Evolutionary conservation across 257 asterid species (phyloP).

Genomic region (Solanum dulcamara): DNA sequence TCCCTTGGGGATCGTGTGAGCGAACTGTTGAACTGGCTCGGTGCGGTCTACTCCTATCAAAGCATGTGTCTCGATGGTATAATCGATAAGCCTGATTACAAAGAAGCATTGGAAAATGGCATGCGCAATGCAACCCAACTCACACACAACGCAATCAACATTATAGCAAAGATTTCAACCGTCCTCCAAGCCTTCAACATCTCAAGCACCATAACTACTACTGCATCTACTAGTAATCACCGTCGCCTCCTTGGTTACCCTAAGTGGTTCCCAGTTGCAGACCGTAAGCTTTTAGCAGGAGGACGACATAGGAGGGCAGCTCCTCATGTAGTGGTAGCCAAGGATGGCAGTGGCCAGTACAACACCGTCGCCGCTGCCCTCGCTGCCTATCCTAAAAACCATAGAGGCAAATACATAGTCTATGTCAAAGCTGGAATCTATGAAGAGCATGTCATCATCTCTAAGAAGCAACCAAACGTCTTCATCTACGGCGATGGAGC

Average conservation of each 20-base stretch:
- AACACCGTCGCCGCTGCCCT: conserved; percentile 40
- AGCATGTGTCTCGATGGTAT: conserved; percentile 36
- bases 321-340: conserved; percentile 53
- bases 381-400: conserved; percentile 35
- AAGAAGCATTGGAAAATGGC: conserved; percentile 25
- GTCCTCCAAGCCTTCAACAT: conserved; percentile 30
- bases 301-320: not conserved
- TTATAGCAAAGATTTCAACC: conserved; percentile 30
- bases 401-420: conserved; percentile 38
- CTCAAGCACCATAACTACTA: not conserved
- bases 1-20: conserved; percentile 24
- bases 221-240: not conserved
- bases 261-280: conserved; percentile 39
- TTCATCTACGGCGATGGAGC: conserved; percentile 78
- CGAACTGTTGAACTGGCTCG: conserved; percentile 51
- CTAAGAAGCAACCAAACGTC: conserved; percentile 34
- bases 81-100: conserved; percentile 33
- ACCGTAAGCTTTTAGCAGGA: conserved; percentile 37
- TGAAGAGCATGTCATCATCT: conserved; percentile 35
- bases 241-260: conserved; percentile 35
- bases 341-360: conserved; percentile 56
- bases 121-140: conserved; percentile 39
- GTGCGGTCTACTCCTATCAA: conserved; percentile 32
- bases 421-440: conserved; percentile 68
- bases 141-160: conserved; percentile 55